Conservation (phyloP, 768 basidiomycete species). For the Russula lepida region DNA sequence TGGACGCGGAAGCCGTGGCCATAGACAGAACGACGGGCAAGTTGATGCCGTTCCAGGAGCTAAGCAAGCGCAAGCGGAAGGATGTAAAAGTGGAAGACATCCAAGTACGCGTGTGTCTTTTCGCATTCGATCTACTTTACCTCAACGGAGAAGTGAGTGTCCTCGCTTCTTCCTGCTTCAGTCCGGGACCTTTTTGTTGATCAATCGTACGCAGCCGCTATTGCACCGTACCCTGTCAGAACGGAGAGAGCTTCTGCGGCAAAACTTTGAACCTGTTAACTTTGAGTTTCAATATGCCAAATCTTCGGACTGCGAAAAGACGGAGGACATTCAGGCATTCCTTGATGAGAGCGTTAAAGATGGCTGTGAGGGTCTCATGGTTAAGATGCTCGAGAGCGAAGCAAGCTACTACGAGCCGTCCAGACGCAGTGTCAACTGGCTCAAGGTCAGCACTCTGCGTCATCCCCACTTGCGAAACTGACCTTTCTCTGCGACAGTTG, state of each 20-base stretch:
- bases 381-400: slow-evolving; percentile 93
- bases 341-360: slow-evolving; percentile 96
- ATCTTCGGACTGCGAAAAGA: slow-evolving; percentile 79
- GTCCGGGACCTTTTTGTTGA: neutral
- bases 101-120: slow-evolving; percentile 91
- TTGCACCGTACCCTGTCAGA: slow-evolving; percentile 66
- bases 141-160: slow-evolving; percentile 86
- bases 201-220: slow-evolving; percentile 50
- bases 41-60: slow-evolving; percentile 96
- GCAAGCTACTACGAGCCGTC: slow-evolving; percentile 95
- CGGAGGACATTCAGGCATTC: slow-evolving; percentile 91
- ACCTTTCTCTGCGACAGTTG: slow-evolving; percentile 44
- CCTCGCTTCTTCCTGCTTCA: neutral
- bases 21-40: slow-evolving; percentile 78
- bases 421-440: slow-evolving; percentile 92
- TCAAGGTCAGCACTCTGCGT: slow-evolving; percentile 58
- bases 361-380: slow-evolving; percentile 98
- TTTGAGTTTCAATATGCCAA: slow-evolving; percentile 94
- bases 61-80: slow-evolving; percentile 90
- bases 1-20: slow-evolving; percentile 96
- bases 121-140: slow-evolving; percentile 94
- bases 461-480: neutral
- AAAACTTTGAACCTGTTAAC: slow-evolving; percentile 74
- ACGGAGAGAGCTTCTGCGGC: slow-evolving; percentile 65
- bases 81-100: slow-evolving; percentile 98